A percentile compares a stretch with the other conserved stretches of the same genome.
Conservation (phyloP, 805 yeast species). For the Pichia paraexigua region DNA sequence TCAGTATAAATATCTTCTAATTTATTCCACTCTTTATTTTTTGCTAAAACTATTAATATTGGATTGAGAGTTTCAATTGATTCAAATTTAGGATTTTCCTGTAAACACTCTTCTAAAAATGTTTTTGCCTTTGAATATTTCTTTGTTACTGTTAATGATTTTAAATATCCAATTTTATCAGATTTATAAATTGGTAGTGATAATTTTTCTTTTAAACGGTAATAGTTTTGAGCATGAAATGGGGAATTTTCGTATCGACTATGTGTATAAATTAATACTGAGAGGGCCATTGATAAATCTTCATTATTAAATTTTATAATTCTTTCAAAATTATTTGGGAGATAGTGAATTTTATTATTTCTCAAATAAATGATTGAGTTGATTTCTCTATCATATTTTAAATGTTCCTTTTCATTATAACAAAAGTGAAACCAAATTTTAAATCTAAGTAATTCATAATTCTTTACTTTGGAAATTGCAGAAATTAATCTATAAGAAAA, state of each 20-base stretch:
- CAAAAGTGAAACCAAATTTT: slow-evolving; percentile 10
- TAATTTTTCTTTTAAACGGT: slow-evolving; percentile 8
- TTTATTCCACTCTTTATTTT: slow-evolving; percentile 36
- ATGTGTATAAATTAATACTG: slow-evolving; percentile 16
- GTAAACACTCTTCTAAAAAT: slow-evolving; percentile 5
- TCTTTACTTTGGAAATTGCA: slow-evolving; percentile 1
- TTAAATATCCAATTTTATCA: slow-evolving; percentile 18
- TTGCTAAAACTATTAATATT: slow-evolving; percentile 16
- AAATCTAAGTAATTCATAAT: slow-evolving; percentile 3
- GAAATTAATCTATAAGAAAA: slow-evolving; percentile 8
- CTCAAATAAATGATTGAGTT: slow-evolving; percentile 5
- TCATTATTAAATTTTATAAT: slow-evolving; percentile 3
- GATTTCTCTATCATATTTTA: slow-evolving; percentile 6
- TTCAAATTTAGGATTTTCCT: slow-evolving; percentile 9
- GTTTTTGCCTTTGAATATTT: slow-evolving; percentile 12
- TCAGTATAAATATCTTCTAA: slow-evolving; percentile 51
- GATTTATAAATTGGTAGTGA: slow-evolving; percentile 4
- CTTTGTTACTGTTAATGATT: slow-evolving; percentile 10
- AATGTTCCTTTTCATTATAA: slow-evolving; percentile 2
- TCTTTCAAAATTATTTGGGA: slow-evolving; percentile 9
- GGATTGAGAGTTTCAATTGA: slow-evolving; percentile 13
- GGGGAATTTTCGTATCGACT: slow-evolving; percentile 19
- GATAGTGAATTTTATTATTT: slow-evolving; percentile 6
- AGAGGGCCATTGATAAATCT: slow-evolving; percentile 9
- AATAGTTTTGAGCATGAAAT: slow-evolving; percentile 9